phyloP scores from a whole-genome alignment of 2,329 filamentous ascomycete genomes.

The Falciphora oryzae region DNA sequence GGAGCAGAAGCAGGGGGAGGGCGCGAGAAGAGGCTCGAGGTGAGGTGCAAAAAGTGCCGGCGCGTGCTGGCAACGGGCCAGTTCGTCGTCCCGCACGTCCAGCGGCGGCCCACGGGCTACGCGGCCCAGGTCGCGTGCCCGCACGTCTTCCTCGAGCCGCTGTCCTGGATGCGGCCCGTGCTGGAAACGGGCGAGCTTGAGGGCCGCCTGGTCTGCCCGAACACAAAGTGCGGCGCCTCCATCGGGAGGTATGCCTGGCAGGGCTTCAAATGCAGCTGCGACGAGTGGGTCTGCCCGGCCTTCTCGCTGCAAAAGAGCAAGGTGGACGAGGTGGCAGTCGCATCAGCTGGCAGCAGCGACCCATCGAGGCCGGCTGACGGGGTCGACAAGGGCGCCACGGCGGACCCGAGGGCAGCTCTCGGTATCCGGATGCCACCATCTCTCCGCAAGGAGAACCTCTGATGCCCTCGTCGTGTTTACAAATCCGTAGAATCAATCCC shows the following conservation, averaged over 20 bases:
- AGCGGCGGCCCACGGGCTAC: conserved; percentile 16
- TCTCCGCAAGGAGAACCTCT: conserved; percentile 26
- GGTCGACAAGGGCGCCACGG: conserved; percentile 14
- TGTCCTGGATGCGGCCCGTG: conserved; percentile 89
- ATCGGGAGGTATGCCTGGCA: conserved; percentile 96
- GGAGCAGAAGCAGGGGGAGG: not conserved
- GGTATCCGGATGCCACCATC: conserved; percentile 53
- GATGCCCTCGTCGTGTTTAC: not conserved
- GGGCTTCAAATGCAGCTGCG: conserved; percentile 87
- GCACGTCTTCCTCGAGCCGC: conserved; percentile 84
- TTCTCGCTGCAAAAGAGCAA: conserved; percentile 79
- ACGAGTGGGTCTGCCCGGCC: conserved; percentile 83
- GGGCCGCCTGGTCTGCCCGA: conserved; percentile 80
- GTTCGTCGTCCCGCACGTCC: conserved; percentile 61
- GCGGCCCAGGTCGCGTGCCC: conserved; percentile 49
- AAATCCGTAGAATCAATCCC: not conserved
- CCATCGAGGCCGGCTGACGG: conserved; percentile 10
- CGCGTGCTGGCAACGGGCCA: conserved; percentile 48
- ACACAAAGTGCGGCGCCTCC: conserved; percentile 68
- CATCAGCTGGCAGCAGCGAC: conserved; percentile 15
- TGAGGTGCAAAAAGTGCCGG: conserved; percentile 90
- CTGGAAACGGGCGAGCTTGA: conserved; percentile 77
- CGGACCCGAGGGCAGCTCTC: conserved; percentile 25
- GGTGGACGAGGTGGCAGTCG: conserved; percentile 59
- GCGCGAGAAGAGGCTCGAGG: conserved; percentile 39